phyloP scores from a whole-genome alignment of 1,284 basidiomycete species.

The Irpex lacteus region DNA sequence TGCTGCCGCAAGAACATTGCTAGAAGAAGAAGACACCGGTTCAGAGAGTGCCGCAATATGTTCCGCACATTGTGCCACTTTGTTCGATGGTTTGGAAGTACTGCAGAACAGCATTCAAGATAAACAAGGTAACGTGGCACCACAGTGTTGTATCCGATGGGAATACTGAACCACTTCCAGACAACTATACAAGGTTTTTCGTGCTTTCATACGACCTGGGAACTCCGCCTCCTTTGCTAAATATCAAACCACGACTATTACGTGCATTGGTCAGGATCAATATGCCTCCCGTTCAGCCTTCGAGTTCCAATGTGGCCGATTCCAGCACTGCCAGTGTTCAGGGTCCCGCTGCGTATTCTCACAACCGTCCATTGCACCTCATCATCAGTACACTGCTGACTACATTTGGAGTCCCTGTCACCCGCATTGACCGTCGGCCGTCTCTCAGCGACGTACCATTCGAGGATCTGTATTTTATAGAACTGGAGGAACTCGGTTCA shows the following conservation, averaged over 20 bases:
- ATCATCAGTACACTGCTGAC: conserved; percentile 29
- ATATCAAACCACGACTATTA: conserved; percentile 18
- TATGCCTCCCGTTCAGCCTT: background rate
- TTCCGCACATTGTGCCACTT: conserved; percentile 55
- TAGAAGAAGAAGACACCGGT: conserved; percentile 34
- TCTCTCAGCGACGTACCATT: conserved; percentile 45
- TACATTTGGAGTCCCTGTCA: conserved; percentile 31
- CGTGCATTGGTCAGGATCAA: conserved; percentile 41
- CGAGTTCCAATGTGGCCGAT: conserved; percentile 1
- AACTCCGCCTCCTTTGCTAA: conserved; percentile 18
- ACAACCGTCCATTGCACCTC: conserved; percentile 22
- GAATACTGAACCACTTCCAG: conserved; percentile 31
- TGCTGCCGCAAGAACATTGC: conserved; percentile 56
- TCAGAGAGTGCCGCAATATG: conserved; percentile 67
- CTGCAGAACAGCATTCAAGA: conserved; percentile 63
- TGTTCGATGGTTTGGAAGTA: conserved; percentile 58
- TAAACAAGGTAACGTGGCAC: conserved; percentile 38
- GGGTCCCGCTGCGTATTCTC: conserved; percentile 1
- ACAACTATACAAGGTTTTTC: conserved; percentile 65
- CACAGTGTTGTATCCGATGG: background rate
- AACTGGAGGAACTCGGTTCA: conserved; percentile 25
- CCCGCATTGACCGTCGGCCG: conserved; percentile 67
- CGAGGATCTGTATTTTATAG: conserved; percentile 49
- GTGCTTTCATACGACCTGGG: conserved; percentile 40
- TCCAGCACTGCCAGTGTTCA: background rate